These are phyloP conservation scores for Puccinellia tenuiflora DNA, from an alignment of 176 grass and related monocot species.

Conservation along the genomic window DNA sequence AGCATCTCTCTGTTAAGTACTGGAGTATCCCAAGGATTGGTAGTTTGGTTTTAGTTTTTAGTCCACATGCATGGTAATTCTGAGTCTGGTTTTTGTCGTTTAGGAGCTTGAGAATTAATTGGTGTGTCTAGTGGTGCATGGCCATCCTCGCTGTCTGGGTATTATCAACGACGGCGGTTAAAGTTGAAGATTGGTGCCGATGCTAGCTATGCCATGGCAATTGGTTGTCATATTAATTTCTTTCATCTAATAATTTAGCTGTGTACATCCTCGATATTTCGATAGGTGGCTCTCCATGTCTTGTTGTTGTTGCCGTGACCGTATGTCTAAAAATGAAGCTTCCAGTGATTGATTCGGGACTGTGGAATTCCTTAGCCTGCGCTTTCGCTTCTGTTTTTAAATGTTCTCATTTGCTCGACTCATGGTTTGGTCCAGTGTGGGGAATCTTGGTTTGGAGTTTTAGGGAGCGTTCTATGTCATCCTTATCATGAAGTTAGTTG, in stretches of 20 bases:
- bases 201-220: not conserved
- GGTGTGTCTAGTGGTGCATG: not conserved
- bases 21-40: not conserved
- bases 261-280: not conserved
- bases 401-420: not conserved
- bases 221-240: not conserved
- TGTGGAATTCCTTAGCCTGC: not conserved
- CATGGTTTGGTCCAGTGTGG: not conserved
- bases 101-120: not conserved
- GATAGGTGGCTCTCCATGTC: not conserved
- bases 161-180: not conserved
- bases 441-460: not conserved
- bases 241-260: not conserved
- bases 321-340: not conserved
- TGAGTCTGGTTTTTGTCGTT: not conserved
- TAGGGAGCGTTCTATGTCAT: not conserved
- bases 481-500: not conserved
- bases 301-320: not conserved
- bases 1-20: not conserved
- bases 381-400: not conserved
- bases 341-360: not conserved
- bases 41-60: not conserved
- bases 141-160: not conserved
- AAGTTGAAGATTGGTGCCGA: not conserved
- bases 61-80: not conserved